Evolutionary conservation across 805 yeast genomes (phyloP), one percentile per base, ranked within the genome.

Genomic region (Barnettozyma sp.): DNA sequence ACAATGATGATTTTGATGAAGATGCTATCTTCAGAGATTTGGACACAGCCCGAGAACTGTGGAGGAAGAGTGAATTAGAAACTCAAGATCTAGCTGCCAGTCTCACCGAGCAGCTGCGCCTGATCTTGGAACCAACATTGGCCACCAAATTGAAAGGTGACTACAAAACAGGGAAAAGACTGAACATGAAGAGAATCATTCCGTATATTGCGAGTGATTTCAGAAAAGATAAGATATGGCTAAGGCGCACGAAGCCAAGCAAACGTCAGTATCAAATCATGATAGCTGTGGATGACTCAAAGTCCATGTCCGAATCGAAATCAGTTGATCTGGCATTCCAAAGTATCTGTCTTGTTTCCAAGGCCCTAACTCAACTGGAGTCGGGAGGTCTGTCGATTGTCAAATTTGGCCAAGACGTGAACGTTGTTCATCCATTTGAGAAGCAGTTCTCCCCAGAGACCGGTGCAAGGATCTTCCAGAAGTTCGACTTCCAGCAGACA

Each of bases 141-240:
- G 94, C 97, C n/a, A 90, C 97, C 3, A 92, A 92, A 57, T 66
- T 92, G 39, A 77, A 74, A 43, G 99, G 99, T 54, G 98, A 92
- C 57, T 92, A 86, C 63, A 87, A 88, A 60, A 88, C 97, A 2
- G 99, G 99, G 58, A 92, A 92, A 59, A 71, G 98, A 48, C 72
- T 92, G 51, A 92, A 92, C 60, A 88, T 92, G 97, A 92, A 90
- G 68, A 72, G 97, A 48, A 92, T 92, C 51, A 92, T 92, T 52
- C 95, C 97, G 6, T 92, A 90, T 59, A 92, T 92, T 66, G 99
- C 99, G 1, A 84, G 95, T 25, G 95, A 87, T 52, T 92, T 86
- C 74, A 78, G 95, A 53, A 92, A 92, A 58, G 99, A 92, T 59
- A 92, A 92, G 68, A 92, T 92, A 40, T 92, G 99, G 99, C 71